phyloP scores from a whole-genome alignment of 2,329 filamentous ascomycete genomes.

The Calonectria pteridis region DNA sequence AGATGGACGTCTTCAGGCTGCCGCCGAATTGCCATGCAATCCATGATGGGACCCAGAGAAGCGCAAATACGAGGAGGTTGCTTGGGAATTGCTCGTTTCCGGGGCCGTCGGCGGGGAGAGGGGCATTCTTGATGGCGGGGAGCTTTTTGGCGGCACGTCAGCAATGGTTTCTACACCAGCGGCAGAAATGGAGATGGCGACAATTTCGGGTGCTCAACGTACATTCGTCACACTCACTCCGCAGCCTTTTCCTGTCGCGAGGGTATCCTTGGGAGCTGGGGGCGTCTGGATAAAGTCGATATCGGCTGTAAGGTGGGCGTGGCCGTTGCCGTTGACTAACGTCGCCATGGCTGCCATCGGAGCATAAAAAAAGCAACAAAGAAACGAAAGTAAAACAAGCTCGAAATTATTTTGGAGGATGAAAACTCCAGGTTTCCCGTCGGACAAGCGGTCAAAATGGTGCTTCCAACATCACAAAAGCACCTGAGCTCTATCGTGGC shows the following conservation, averaged over 20 bases:
- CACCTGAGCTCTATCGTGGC: conserved; percentile 36
- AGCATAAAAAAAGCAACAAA: neutral
- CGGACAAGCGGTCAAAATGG: conserved; percentile 35
- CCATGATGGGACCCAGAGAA: conserved; percentile 80
- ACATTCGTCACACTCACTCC: conserved; percentile 36
- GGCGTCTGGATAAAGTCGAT: conserved; percentile 41
- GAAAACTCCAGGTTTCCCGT: conserved; percentile 19
- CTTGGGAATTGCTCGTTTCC: conserved; percentile 89
- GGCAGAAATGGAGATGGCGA: neutral
- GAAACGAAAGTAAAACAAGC: neutral
- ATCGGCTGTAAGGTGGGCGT: conserved; percentile 36
- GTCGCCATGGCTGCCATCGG: conserved; percentile 27
- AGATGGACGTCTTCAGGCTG: conserved; percentile 85
- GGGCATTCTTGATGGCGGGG: conserved; percentile 89
- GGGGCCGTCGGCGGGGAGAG: conserved; percentile 86
- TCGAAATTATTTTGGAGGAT: neutral
- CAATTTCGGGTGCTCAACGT: neutral
- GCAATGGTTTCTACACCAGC: neutral
- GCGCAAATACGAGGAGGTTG: conserved; percentile 74
- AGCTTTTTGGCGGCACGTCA: conserved; percentile 66
- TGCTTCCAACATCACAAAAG: conserved; percentile 26
- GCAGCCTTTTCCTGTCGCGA: conserved; percentile 31
- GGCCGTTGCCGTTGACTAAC: conserved; percentile 30
- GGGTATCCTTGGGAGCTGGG: conserved; percentile 26
- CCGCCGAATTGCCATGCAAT: conserved; percentile 86